Evolutionary conservation across 2,329 filamentous ascomycete species (phyloP).

Genomic region (Phaeomoniella chlamydospora): DNA sequence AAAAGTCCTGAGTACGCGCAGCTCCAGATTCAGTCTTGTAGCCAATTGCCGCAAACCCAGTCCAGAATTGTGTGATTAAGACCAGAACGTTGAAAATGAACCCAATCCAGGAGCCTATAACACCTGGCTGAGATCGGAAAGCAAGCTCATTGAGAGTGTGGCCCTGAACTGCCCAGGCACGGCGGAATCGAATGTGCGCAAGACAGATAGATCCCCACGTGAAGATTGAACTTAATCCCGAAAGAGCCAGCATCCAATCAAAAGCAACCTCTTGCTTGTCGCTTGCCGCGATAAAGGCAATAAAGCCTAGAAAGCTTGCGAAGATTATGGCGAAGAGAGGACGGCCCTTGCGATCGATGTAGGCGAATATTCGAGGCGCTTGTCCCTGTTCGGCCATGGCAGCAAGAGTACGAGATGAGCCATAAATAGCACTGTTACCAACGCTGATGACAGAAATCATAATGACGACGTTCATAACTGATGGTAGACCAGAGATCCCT

Average conservation of each 20-base stretch:
- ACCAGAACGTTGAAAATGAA: constrained; percentile 40
- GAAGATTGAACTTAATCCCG: constrained; percentile 48
- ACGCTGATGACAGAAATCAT: constrained; percentile 46
- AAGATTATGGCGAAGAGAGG: constrained; percentile 25
- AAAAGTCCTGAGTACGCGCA: constrained; percentile 13
- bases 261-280: constrained; percentile 39
- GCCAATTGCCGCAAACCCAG: constrained; percentile 12
- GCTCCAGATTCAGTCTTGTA: constrained; percentile 7
- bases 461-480: constrained; percentile 54
- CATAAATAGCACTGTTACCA: constrained; percentile 44
- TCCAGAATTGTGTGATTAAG: constrained; percentile 35
- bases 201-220: constrained; percentile 53
- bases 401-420: constrained; percentile 41
- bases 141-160: constrained; percentile 50
- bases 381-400: constrained; percentile 34
- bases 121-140: constrained; percentile 45
- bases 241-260: constrained; percentile 50
- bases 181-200: constrained; percentile 54
- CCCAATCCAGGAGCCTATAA: constrained; percentile 49
- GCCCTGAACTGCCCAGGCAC: constrained; percentile 43
- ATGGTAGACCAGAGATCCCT: constrained; percentile 44
- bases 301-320: constrained; percentile 23
- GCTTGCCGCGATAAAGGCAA: constrained; percentile 24
- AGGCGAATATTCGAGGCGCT: constrained; percentile 27
- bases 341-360: constrained; percentile 30